Base-by-base conservation (phyloP, 345 rosid genomes). In the Trapa incisa region DNA sequence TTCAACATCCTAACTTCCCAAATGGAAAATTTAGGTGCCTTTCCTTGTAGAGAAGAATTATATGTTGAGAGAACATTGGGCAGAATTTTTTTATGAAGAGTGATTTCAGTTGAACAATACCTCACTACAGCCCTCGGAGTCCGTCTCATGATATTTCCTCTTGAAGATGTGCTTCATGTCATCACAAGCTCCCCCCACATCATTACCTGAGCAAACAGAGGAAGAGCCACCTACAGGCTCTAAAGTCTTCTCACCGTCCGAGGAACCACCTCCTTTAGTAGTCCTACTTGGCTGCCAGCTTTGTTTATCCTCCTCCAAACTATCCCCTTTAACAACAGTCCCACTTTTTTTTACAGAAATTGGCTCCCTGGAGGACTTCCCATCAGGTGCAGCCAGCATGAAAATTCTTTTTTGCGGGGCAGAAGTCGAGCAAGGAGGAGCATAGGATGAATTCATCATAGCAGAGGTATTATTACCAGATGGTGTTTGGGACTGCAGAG, bases 171-270 rank as follows among this genome's bases (percentile, higher is more conserved):
- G 77, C 3, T 75, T 61, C 48, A 77, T 87, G 42, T 83, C 84
- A 72, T 86, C 88, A 0, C 82, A 82, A 71, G 70, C 78, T 53
- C 84, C 80, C 78, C 80, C 92, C 36, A 75, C 74, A 56, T 86
- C 82, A 70, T 81, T 86, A 65, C 84, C 93, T n/a, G 96, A 86
- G 73, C 91, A 80, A 78, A 86, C 89, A 13, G 96, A 89, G 68
- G 95, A 89, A 71, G 89, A 74, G 56, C 80, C 85, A 73, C 74
- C 85, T 2, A 77, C 71, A 60, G 78, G 80, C 68, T 80, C 88
- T 17, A 52, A 47, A 60, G 61, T 80, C 84, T 80, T 87, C 72
- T 85, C 96, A 75, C 79, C 65, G 37, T 77, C 86, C 16, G 64
- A 52, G 6, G 10, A 1, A 29, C 63, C 63, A 0, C 37, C 79